Evolutionary conservation across 2,329 filamentous ascomycete genomes (phyloP).

Genomic region (Lachnellula subtilissima): DNA sequence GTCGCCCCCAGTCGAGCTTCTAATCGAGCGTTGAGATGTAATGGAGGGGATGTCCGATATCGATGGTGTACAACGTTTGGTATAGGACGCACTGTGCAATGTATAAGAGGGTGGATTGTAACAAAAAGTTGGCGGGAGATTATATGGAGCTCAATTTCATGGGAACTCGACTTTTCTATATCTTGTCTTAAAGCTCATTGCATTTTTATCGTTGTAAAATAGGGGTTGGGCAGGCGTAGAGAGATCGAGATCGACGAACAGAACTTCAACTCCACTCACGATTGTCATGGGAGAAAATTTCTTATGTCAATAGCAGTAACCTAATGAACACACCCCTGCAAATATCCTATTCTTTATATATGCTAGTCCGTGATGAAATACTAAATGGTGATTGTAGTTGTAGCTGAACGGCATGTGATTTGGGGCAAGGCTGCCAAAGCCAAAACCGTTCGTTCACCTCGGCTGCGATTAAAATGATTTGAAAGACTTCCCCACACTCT

Average conservation of each 20-base stretch:
- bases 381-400: not conserved
- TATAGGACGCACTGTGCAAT: not conserved
- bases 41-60: not conserved
- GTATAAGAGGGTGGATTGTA: constrained; percentile 18
- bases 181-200: constrained; percentile 24
- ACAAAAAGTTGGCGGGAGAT: constrained; percentile 19
- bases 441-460: constrained; percentile 1
- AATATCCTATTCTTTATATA: not conserved
- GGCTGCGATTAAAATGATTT: not conserved
- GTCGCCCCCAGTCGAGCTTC: not conserved
- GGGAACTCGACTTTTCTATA: constrained; percentile 13
- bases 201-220: constrained; percentile 23
- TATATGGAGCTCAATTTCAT: constrained; percentile 5
- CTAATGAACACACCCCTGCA: constrained; percentile 7
- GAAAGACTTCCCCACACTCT: constrained; percentile 1
- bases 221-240: constrained; percentile 21
- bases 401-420: constrained; percentile 1
- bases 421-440: not conserved
- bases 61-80: not conserved
- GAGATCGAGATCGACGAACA: constrained; percentile 7
- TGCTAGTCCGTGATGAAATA: not conserved
- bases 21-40: not conserved
- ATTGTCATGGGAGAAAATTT: constrained; percentile 4
- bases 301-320: constrained; percentile 1
- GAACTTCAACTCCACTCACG: constrained; percentile 20